Evolutionary conservation across 495 filamentous ascomycete genomes (phyloP).

Genomic region (Penicillium pancosmium): DNA sequence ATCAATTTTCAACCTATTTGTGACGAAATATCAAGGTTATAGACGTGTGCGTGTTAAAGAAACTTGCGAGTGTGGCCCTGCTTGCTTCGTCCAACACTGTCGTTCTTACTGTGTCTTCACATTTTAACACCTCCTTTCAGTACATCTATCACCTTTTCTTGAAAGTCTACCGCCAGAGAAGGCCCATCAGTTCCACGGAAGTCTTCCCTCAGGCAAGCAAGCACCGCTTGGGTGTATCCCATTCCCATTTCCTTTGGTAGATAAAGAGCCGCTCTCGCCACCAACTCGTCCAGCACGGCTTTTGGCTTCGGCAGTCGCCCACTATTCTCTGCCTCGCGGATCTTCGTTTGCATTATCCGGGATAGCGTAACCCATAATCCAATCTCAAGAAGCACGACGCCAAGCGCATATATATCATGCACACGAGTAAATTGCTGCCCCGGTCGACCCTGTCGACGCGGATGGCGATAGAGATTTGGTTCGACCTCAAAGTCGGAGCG

Average conservation of each 20-base stretch:
- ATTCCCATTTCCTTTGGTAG: conserved; percentile 22
- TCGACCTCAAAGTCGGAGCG: conserved; percentile 21
- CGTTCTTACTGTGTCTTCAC: background rate
- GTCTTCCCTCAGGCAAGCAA: conserved; percentile 17
- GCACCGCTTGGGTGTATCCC: conserved; percentile 20
- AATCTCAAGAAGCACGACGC: conserved; percentile 43
- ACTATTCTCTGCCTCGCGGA: conserved; percentile 16
- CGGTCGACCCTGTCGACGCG: conserved; percentile 26
- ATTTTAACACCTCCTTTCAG: conserved; percentile 12
- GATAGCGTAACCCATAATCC: conserved; percentile 34
- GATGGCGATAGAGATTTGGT: conserved; percentile 36
- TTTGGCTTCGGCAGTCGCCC: conserved; percentile 20
- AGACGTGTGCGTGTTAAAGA: no score
- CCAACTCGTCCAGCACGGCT: conserved; percentile 14
- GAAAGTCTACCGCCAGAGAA: conserved; percentile 21
- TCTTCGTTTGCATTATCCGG: conserved; percentile 16
- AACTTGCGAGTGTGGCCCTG: no score
- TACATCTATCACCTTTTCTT: conserved; percentile 22
- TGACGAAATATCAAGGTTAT: no score
- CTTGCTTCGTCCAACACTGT: background rate
- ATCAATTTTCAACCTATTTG: no score
- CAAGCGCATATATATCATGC: conserved; percentile 45
- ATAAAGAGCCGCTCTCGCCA: conserved; percentile 8
- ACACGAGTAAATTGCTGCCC: conserved; percentile 25
- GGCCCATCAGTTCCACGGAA: conserved; percentile 18